A percentile compares a stretch with the other conserved stretches of the same genome.
Conservation (phyloP, 768 basidiomycete genomes). For the Tricholoma sp. region DNA sequence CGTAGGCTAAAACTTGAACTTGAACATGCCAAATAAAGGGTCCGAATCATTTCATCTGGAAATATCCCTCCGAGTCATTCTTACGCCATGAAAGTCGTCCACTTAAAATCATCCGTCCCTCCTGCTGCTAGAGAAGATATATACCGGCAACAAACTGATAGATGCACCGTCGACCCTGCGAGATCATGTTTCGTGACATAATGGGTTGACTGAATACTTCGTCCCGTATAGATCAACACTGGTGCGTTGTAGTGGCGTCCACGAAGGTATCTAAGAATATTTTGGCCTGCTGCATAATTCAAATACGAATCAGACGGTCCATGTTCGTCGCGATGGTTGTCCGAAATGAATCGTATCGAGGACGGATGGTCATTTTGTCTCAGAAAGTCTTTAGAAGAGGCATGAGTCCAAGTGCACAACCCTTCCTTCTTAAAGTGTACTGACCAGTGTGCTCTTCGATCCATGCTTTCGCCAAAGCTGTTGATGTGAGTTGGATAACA, state of each 20-base stretch:
- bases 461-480: conserved; percentile 23
- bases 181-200: conserved; percentile 16
- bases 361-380: conserved; percentile 15
- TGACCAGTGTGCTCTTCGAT: conserved; percentile 21
- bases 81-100: not conserved
- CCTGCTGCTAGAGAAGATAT: conserved; percentile 1
- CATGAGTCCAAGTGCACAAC: not conserved
- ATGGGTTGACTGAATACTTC: conserved; percentile 11
- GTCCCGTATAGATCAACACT: conserved; percentile 18
- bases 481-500: conserved; percentile 22
- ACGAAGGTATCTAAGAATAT: conserved; percentile 20
- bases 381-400: conserved; percentile 15
- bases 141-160: conserved; percentile 1
- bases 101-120: not conserved
- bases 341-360: conserved; percentile 24
- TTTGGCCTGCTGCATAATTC: conserved; percentile 21
- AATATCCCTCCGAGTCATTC: too few relatives aligned
- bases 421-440: too few relatives aligned
- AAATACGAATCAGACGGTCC: conserved; percentile 2
- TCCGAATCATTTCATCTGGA: too few relatives aligned
- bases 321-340: conserved; percentile 21
- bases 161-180: conserved; percentile 15
- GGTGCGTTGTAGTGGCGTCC: conserved; percentile 14
- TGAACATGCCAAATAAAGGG: too few relatives aligned
- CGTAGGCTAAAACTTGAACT: too few relatives aligned